phyloP scores from a whole-genome alignment of 257 asterid genomes.

The Gentiana straminea region DNA sequence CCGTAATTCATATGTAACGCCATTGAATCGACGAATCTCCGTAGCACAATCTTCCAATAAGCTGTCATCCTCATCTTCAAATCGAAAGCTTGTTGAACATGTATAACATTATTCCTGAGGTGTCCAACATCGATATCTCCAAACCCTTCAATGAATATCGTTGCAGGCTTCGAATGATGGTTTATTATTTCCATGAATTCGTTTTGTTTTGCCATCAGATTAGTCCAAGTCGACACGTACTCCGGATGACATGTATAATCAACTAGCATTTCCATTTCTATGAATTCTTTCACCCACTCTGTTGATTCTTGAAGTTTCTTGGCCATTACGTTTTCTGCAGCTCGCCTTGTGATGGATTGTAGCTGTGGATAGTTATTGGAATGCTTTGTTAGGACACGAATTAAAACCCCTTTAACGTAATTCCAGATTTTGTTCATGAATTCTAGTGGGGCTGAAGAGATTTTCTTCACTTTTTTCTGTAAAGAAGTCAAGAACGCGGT shows the following conservation, averaged over 20 bases:
- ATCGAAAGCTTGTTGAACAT: constrained; percentile 9
- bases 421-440: not conserved
- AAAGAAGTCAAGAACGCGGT: not conserved
- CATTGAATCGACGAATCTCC: constrained; percentile 23
- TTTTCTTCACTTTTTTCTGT: not conserved
- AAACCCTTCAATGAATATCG: constrained; percentile 5
- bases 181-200: no score
- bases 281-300: constrained; percentile 13
- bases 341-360: not conserved
- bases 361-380: constrained; percentile 7
- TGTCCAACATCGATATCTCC: constrained; percentile 12
- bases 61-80: constrained; percentile 5
- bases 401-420: not conserved
- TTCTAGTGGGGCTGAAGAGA: not conserved
- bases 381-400: constrained; percentile 2
- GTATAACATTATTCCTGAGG: constrained; percentile 2
- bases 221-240: constrained; percentile 2
- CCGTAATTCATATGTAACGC: constrained; percentile 20
- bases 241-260: constrained; percentile 5
- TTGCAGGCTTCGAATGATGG: not conserved
- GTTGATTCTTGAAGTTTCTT: constrained; percentile 14
- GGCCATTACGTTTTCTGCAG: constrained; percentile 2
- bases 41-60: constrained; percentile 23
- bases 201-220: constrained; percentile 4
- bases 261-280: constrained; percentile 14